These are phyloP conservation scores for Trichosporon sp. DNA, from an alignment of 1,284 basidiomycete genomes.

Conservation along the genomic window DNA sequence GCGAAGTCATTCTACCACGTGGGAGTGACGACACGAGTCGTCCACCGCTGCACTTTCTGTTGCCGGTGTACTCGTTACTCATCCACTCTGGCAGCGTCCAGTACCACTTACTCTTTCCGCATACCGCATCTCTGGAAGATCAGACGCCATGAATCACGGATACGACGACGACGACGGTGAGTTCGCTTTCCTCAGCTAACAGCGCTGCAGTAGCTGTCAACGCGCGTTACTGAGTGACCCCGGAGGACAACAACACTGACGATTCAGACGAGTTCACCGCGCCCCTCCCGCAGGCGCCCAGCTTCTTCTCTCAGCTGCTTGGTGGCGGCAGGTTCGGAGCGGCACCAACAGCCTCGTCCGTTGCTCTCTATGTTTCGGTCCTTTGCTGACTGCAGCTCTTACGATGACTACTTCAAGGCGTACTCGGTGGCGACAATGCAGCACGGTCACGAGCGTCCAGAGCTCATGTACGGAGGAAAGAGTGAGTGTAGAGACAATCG, in stretches of 20 bases:
- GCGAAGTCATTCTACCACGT: conserved; percentile 4
- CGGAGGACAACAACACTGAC: background rate
- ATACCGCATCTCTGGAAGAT: background rate
- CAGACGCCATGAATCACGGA: conserved; percentile 43
- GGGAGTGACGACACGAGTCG: conserved; percentile 13
- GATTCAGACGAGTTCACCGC: conserved; percentile 20
- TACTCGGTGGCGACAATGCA: conserved; percentile 49
- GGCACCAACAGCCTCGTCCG: conserved; percentile 26
- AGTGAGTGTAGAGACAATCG: conserved; percentile 61
- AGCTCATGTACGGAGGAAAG: conserved; percentile 75
- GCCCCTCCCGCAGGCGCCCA: conserved; percentile 18
- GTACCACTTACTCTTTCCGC: background rate
- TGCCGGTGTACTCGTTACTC: background rate
- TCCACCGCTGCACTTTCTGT: conserved; percentile 3
- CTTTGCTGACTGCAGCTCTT: conserved; percentile 27
- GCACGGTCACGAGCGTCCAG: conserved; percentile 40
- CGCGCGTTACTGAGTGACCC: background rate
- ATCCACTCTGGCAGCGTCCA: background rate
- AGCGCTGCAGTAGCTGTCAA: background rate
- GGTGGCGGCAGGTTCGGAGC: conserved; percentile 21
- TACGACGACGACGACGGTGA: conserved; percentile 42
- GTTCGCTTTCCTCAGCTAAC: background rate
- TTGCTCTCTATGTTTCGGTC: background rate
- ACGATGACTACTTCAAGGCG: conserved; percentile 49
- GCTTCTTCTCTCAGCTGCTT: conserved; percentile 28